Evolutionary conservation across 1,284 basidiomycete species (phyloP), one percentile per base, ranked within the genome.

Genomic region (Cerrena zonata): DNA sequence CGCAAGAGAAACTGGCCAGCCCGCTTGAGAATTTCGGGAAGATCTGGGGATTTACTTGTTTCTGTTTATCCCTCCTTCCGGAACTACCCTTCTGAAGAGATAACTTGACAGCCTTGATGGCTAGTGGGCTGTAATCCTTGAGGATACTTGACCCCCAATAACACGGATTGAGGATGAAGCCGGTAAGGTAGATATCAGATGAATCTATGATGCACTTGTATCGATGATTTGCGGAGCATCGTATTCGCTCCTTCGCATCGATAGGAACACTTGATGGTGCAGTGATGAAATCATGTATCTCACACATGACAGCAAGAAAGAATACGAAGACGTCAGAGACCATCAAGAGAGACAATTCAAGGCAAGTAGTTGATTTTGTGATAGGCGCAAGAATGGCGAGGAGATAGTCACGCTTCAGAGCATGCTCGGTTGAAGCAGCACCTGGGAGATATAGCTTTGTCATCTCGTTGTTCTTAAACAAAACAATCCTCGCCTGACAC

Each of bases 301-400:
- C 46, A 13, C 12, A 27, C 27, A 48, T 39, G 7, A 43, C 25
- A 10, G 50, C 50, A 30, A 47, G 50, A 22, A 24, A 48, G 39
- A 52, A 52, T 15, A 48, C 19, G 37, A 41, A 48, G 4, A 52
- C 50, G 22, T 52, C 50, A n/a, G 50, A 48, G 4, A 48, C 45
- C 5, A 45, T 52, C 2, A 45, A 42, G 18, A 22, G 38, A 3
- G 38, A 41, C 11, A 45, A 52, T 45, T 52, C 45, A 19, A 52
- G 40, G 24, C 46, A 41, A 12, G 45, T 48, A 4, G 21, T 42
- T 30, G 46, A 10, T 21, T 48, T 40, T 5, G 45, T 38, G 15
- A 22, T 22, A 27, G 49, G 49, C 18, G 5, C 25, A 3, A 50
- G 30, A 18, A 50, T 36, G 21, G 30, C 24, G 5, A 49, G 30